Evolutionary conservation across 768 basidiomycete genomes (phyloP).

Genomic region (Austroboletus festivus): DNA sequence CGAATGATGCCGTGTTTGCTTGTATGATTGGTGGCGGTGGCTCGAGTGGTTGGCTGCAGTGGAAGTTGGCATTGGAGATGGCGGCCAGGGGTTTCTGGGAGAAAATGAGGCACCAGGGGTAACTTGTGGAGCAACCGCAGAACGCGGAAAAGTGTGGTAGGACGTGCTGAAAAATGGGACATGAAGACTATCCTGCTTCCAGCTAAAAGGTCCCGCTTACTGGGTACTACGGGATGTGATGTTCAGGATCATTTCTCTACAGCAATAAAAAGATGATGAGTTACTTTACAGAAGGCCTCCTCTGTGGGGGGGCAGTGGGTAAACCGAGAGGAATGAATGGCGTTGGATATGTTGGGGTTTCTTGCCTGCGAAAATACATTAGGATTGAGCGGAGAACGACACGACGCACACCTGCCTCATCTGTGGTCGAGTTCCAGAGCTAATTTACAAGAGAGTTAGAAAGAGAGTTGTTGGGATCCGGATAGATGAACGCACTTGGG

Average conservation of each 20-base stretch:
- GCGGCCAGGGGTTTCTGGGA: background rate
- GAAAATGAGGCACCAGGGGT: background rate
- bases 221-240: constrained; percentile 11
- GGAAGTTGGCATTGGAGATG: background rate
- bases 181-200: constrained; percentile 11
- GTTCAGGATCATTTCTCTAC: constrained; percentile 5
- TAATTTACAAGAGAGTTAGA: constrained; percentile 9
- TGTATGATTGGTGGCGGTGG: background rate
- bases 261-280: background rate
- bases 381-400: background rate
- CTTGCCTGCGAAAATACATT: constrained; percentile 15
- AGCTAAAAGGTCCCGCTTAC: constrained; percentile 22
- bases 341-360: constrained; percentile 8
- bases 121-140: constrained; percentile 3
- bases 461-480: background rate
- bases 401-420: constrained; percentile 10
- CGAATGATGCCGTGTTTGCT: constrained; percentile 3
- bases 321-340: constrained; percentile 21
- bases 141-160: constrained; percentile 30
- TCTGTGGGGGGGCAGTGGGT: constrained; percentile 13
- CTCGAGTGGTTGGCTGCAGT: constrained; percentile 6
- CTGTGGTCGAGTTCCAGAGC: constrained; percentile 7
- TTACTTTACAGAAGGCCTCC: constrained; percentile 22
- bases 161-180: constrained; percentile 15
- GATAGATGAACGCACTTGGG: constrained; percentile 16